These are phyloP conservation scores for Tulasnella sp. DNA, from an alignment of 768 basidiomycete genomes.

Conservation along the genomic window DNA sequence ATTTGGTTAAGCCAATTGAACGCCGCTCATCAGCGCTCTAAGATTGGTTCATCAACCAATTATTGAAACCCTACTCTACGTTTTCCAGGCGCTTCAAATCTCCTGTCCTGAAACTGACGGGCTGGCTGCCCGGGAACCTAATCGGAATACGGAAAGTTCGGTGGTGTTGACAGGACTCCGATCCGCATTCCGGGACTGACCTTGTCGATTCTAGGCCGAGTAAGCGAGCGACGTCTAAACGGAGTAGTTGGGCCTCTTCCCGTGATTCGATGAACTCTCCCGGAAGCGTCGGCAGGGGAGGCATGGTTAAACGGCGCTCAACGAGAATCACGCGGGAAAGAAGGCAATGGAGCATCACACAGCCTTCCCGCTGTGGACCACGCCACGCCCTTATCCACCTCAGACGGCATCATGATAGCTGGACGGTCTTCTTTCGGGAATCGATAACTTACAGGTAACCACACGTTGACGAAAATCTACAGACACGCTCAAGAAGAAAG, in stretches of 20 bases:
- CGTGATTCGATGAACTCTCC: slow-evolving; percentile 3
- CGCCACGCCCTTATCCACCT: neutral
- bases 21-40: neutral
- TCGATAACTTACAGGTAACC: neutral
- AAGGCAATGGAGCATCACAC: neutral
- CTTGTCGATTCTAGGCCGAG: slow-evolving; percentile 55
- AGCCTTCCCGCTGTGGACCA: neutral
- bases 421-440: neutral
- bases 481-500: neutral
- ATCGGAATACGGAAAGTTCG: neutral
- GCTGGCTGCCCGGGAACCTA: slow-evolving; percentile 94
- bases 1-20: neutral
- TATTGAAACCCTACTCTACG: slow-evolving; percentile 54
- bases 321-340: neutral
- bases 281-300: slow-evolving; percentile 4
- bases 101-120: slow-evolving; percentile 68
- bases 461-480: neutral
- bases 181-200: slow-evolving; percentile 29
- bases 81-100: slow-evolving; percentile 68
- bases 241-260: slow-evolving; percentile 31
- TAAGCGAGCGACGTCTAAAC: slow-evolving; percentile 45
- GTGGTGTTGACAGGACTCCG: neutral
- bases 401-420: neutral
- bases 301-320: neutral
- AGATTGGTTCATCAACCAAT: neutral